Evolutionary conservation across 148 eudicot genomes (phyloP).

Genomic region (Dianthus caryophyllus): DNA sequence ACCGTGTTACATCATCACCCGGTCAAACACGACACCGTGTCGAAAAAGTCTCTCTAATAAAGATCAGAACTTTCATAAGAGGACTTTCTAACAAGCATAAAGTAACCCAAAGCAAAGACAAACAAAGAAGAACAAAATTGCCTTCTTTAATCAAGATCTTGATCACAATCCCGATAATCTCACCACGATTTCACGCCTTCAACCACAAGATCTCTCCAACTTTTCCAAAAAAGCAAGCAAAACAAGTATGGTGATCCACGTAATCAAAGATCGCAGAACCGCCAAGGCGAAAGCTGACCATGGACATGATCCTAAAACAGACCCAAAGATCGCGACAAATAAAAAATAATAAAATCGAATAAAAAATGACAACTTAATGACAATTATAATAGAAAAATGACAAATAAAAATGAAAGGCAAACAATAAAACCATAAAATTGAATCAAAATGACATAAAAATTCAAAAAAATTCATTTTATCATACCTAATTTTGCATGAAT

Average conservation of each 20-base stretch:
- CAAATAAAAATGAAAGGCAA: too few species aligned
- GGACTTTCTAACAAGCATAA: constrained; percentile 44
- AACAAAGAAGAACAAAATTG: constrained; percentile 60
- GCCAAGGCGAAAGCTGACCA: constrained; percentile 68
- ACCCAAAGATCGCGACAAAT: constrained; percentile 54
- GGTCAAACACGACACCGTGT: too few species aligned
- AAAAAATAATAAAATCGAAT: too few species aligned
- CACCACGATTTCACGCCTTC: constrained; percentile 52
- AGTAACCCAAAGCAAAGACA: constrained; percentile 66
- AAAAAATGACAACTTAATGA: too few species aligned
- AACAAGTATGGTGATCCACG: constrained; percentile 58
- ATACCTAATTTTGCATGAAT: too few species aligned
- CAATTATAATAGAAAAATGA: too few species aligned
- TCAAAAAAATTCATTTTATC: too few species aligned
- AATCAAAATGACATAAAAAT: too few species aligned
- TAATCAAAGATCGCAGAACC: constrained; percentile 55
- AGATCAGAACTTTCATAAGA: constrained; percentile 14
- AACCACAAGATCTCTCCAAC: constrained; percentile 31
- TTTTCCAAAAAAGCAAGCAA: constrained; percentile 34
- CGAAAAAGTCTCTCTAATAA: too few species aligned
- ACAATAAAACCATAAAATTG: too few species aligned
- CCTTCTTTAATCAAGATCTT: constrained; percentile 70
- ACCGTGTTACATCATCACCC: too few species aligned
- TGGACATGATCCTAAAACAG: constrained; percentile 61
- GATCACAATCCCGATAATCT: constrained; percentile 43